phyloP scores from a whole-genome alignment of 257 asterid genomes.

The Gentiana straminea region DNA sequence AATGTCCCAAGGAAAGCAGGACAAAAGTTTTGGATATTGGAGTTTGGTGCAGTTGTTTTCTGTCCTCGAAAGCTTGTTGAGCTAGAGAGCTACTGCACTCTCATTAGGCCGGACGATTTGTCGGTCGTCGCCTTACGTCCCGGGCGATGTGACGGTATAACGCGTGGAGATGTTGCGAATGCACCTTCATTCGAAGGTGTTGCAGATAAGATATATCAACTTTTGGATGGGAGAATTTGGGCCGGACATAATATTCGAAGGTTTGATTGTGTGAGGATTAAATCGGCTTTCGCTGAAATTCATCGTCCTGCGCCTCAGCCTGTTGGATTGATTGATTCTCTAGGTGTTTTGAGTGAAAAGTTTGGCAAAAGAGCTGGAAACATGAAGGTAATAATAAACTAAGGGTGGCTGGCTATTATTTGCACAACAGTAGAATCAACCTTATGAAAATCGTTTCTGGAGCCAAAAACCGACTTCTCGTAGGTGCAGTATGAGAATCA shows the following conservation, averaged over 20 bases:
- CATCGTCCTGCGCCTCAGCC: constrained; percentile 55
- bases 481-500: no score
- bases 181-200: constrained; percentile 77
- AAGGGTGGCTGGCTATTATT: background rate
- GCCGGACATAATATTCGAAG: constrained; percentile 90
- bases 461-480: no score
- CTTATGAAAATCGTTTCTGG: no score
- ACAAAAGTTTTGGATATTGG: constrained; percentile 55
- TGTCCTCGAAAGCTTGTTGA: constrained; percentile 67
- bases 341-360: constrained; percentile 49
- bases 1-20: constrained; percentile 60
- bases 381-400: constrained; percentile 61
- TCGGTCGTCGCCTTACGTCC: constrained; percentile 43
- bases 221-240: constrained; percentile 86
- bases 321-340: constrained; percentile 65
- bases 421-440: no score
- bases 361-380: constrained; percentile 94
- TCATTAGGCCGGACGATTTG: constrained; percentile 64
- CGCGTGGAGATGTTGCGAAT: constrained; percentile 43
- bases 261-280: constrained; percentile 76
- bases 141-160: constrained; percentile 55
- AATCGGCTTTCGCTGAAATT: constrained; percentile 55
- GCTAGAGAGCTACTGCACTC: constrained; percentile 73
- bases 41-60: constrained; percentile 78
- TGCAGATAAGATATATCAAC: constrained; percentile 52